Base-by-base conservation (phyloP, 768 basidiomycete genomes). In the Boletus fagicola region DNA sequence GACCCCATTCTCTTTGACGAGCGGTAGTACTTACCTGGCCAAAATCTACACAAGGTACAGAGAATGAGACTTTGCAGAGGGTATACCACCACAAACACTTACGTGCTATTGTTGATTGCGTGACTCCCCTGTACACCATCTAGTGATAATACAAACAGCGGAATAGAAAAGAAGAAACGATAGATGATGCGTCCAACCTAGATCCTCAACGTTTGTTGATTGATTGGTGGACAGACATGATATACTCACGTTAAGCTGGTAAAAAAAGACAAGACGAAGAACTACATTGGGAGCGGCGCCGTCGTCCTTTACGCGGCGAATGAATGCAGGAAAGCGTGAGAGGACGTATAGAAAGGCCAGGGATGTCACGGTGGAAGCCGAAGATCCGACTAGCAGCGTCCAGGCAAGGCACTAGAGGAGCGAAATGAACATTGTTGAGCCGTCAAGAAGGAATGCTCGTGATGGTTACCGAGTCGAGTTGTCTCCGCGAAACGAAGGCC, bases 261-360 rank as follows among this genome's bases (percentile, higher is more conserved):
- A 89, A 66, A 91, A 93, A 4, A 83, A 89, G 26, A 83, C 74
- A 4, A 93, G 78, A 45, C 90, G 78, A 16, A 90, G 79, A 49
- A 93, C 86, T 8, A 93, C 86, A 35, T 81, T 81, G 8, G 88
- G 86, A 43, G 84, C 83, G 0, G 87, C 91, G 15, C 91, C 87
- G 59, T 87, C 90, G 5, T 76, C 75, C 67, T 86, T 88, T 58
- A 93, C 86, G 52, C 82, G 78, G 22, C 76, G 77, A 50, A 93
- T 80, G 72, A 93, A 92, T 5, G 65, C 63, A 3, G 90, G 89
- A 66, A 92, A 92, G 0, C 81, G 80, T 49, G 76, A 77, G 18
- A 92, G 80, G 24, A 92, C 87, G 60, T 84, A 87, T 55, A 92
- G 74, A 65, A 91, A 92, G 51, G 75, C 78, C 24, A 91, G 31